Conservation (phyloP, 352 stramenopile species). For the Phytophthora ohioensis region DNA sequence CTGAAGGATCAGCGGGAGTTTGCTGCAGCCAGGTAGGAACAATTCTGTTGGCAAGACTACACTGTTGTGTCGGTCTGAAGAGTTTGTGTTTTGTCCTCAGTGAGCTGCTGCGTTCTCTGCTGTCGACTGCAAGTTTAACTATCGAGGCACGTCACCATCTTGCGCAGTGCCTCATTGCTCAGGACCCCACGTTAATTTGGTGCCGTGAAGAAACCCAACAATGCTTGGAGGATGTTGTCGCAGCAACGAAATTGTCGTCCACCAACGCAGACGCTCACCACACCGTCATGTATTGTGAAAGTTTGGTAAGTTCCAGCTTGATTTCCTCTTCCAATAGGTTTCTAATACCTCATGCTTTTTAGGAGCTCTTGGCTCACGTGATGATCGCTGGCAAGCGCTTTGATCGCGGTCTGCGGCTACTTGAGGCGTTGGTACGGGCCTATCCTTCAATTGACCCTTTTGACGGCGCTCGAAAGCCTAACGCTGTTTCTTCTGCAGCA, state of each 20-base stretch:
- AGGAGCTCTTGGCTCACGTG: constrained; percentile 64
- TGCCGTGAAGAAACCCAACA: constrained; percentile 31
- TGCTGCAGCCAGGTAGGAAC: constrained; percentile 41
- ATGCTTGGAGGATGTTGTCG: constrained; percentile 48
- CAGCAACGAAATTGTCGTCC: constrained; percentile 1
- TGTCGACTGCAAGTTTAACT: constrained; percentile 28
- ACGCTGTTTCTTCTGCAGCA: constrained; percentile 8
- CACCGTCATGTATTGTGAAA: constrained; percentile 37
- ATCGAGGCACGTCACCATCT: constrained; percentile 53
- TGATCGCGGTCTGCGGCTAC: constrained; percentile 37
- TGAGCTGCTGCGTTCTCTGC: constrained; percentile 38
- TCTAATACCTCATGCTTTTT: background rate
- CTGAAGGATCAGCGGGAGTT: constrained; percentile 47
- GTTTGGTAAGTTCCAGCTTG: constrained; percentile 26
- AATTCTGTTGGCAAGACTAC: background rate
- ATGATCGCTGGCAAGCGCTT: constrained; percentile 34
- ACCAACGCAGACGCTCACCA: constrained; percentile 26
- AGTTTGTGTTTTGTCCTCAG: constrained; percentile 11
- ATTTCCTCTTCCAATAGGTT: background rate
- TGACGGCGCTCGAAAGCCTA: background rate
- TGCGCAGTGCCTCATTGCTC: constrained; percentile 55
- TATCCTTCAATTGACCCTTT: background rate
- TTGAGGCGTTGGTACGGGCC: constrained; percentile 29
- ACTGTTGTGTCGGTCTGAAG: background rate
- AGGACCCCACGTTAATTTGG: constrained; percentile 37